Evolutionary conservation across 2,329 filamentous ascomycete genomes (phyloP).

Genomic region (Aspergillus udagawae): DNA sequence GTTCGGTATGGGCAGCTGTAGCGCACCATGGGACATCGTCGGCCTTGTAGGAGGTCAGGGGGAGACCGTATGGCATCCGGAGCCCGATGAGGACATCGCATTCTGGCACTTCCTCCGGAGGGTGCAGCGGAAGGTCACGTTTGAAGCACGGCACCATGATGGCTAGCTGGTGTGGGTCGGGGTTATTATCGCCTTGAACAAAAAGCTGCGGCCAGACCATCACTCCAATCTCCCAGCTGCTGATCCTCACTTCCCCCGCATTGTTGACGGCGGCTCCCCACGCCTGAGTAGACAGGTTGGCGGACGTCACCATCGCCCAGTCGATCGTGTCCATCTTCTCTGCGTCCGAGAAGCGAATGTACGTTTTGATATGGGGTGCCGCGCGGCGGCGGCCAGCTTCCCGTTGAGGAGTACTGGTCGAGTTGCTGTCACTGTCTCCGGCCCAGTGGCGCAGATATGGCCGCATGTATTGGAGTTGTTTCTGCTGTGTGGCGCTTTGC

Average conservation of each 20-base stretch:
- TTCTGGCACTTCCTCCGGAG: slow-evolving; percentile 11
- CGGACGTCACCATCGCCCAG: slow-evolving; percentile 85
- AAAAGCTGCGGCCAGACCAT: slow-evolving; percentile 70
- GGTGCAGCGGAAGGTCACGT: slow-evolving; percentile 46
- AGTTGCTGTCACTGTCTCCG: slow-evolving; percentile 45
- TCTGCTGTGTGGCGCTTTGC: slow-evolving; percentile 64
- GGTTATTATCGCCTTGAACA: slow-evolving; percentile 11
- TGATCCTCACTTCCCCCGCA: slow-evolving; percentile 62
- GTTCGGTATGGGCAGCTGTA: slow-evolving; percentile 50
- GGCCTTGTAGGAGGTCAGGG: slow-evolving; percentile 61
- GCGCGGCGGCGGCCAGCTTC: slow-evolving; percentile 64
- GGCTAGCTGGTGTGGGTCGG: slow-evolving; percentile 24
- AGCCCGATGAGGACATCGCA: slow-evolving; percentile 57
- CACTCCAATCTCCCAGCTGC: slow-evolving; percentile 81
- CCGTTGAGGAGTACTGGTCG: slow-evolving; percentile 4
- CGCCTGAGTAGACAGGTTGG: slow-evolving; percentile 85
- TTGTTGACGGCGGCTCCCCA: slow-evolving; percentile 67
- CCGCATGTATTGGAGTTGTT: slow-evolving; percentile 68
- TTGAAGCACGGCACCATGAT: slow-evolving; percentile 67
- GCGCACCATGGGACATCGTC: slow-evolving; percentile 75
- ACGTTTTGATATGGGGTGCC: slow-evolving; percentile 87
- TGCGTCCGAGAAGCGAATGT: slow-evolving; percentile 59
- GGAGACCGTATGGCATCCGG: slow-evolving; percentile 78
- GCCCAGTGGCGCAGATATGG: slow-evolving; percentile 74
- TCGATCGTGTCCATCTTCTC: slow-evolving; percentile 53